phyloP scores from a whole-genome alignment of 2,329 filamentous ascomycete species.

The Paramyrothecium sp. region DNA sequence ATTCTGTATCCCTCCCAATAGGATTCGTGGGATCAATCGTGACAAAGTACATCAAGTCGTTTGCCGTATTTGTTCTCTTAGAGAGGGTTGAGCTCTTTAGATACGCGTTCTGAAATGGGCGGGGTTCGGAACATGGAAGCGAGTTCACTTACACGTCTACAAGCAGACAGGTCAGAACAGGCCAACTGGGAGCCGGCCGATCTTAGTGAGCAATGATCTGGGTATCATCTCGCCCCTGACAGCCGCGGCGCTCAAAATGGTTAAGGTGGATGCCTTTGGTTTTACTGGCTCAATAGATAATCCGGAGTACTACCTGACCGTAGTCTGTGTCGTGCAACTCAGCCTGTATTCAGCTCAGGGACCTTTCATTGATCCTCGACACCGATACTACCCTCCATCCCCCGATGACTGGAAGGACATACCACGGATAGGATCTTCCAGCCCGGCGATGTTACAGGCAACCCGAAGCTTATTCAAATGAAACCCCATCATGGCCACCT shows the following conservation, averaged over 20 bases:
- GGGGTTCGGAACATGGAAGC: too few relatives aligned
- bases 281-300: background rate
- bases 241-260: background rate
- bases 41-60: too few relatives aligned
- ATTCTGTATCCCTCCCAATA: too few relatives aligned
- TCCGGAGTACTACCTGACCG: background rate
- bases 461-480: background rate
- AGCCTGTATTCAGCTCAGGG: background rate
- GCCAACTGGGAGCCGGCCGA: background rate
- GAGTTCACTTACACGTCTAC: background rate
- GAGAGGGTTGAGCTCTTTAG: too few relatives aligned
- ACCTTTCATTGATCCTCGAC: background rate
- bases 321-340: background rate
- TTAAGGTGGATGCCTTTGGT: background rate
- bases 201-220: background rate
- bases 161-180: background rate
- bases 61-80: too few relatives aligned
- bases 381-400: background rate
- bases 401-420: background rate
- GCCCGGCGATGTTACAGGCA: background rate
- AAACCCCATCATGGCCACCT: background rate
- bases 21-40: too few relatives aligned
- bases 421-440: background rate
- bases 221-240: background rate
- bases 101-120: too few relatives aligned